Evolutionary conservation across 2,329 filamentous ascomycete species (phyloP).

Genomic region (Nothomitra cinnamomea): DNA sequence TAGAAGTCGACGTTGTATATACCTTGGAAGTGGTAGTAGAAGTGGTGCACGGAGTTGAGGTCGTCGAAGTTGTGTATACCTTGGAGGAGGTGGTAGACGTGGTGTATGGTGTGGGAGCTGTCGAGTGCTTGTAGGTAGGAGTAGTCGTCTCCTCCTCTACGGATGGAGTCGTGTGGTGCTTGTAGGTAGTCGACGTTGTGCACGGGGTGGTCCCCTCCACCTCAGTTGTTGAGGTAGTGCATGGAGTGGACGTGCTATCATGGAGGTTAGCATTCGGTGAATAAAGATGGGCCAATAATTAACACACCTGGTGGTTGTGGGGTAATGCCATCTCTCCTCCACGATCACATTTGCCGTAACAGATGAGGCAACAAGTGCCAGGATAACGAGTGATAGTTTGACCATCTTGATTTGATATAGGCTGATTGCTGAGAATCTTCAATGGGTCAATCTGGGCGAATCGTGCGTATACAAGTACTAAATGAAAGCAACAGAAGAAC

Average conservation of each 20-base stretch:
- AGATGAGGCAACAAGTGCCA: conserved; percentile 14
- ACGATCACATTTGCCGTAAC: not conserved
- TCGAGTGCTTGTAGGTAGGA: too few relatives aligned
- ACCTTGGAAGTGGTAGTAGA: not conserved
- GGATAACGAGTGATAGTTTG: conserved; percentile 12
- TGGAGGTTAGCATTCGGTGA: too few relatives aligned
- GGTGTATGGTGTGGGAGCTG: not conserved
- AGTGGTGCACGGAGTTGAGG: conserved; percentile 1
- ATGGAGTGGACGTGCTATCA: not conserved
- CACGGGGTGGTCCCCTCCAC: not conserved
- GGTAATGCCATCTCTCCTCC: too few relatives aligned
- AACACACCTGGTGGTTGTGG: not conserved
- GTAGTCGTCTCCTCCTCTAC: too few relatives aligned
- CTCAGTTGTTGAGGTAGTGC: not conserved
- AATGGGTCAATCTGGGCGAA: not conserved
- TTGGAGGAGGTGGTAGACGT: conserved; percentile 5
- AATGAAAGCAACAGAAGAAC: conserved; percentile 21
- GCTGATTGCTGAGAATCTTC: not conserved
- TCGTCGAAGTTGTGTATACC: conserved; percentile 4
- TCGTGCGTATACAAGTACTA: conserved; percentile 11
- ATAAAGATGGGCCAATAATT: too few relatives aligned
- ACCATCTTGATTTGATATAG: conserved; percentile 12
- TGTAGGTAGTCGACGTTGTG: conserved; percentile 12
- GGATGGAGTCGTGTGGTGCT: not conserved
- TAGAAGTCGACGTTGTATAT: not conserved